Percentiles rank a stretch among this genome's conserved stretches.
Conservation (phyloP, 495 filamentous ascomycete genomes). For the Jackrogersella multiformis region DNA sequence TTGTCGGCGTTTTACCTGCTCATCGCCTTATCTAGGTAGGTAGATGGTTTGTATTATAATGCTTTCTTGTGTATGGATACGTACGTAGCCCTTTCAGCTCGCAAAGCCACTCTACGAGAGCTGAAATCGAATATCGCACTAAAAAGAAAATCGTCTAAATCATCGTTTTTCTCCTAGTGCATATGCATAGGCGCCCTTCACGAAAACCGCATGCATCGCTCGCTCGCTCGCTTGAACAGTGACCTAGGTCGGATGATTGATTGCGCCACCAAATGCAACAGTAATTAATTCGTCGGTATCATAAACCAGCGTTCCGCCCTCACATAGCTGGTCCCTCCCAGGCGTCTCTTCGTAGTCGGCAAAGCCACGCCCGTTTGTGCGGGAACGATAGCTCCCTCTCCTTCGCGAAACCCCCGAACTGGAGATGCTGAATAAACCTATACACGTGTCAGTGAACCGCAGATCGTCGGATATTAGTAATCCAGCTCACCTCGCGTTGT, state of each 20-base stretch:
- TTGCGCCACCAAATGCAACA: slow-evolving; percentile 24
- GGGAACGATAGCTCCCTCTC: slow-evolving; percentile 89
- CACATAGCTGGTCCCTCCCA: slow-evolving; percentile 84
- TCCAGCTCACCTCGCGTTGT: slow-evolving; percentile 81
- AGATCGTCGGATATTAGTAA: background rate
- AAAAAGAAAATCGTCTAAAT: slow-evolving; percentile 19
- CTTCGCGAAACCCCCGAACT: slow-evolving; percentile 82
- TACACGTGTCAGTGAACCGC: slow-evolving; percentile 17
- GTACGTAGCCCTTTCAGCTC: background rate
- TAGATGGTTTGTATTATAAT: too few relatives aligned
- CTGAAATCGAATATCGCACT: slow-evolving; percentile 2
- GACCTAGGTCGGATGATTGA: slow-evolving; percentile 6
- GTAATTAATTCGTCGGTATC: slow-evolving; percentile 14
- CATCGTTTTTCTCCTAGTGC: slow-evolving; percentile 13
- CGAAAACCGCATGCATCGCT: slow-evolving; percentile 8
- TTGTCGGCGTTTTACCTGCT: background rate
- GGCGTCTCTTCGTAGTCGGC: slow-evolving; percentile 80
- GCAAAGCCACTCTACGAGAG: background rate
- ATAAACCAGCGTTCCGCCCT: slow-evolving; percentile 31
- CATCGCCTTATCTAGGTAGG: background rate
- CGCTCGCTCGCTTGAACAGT: slow-evolving; percentile 1
- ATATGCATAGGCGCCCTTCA: slow-evolving; percentile 22
- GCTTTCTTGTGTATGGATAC: background rate
- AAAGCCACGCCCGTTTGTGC: slow-evolving; percentile 90
- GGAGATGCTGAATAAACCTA: slow-evolving; percentile 82